Base-by-base conservation (phyloP, 2,329 filamentous ascomycete species). In the Elsinoe ampelina region DNA sequence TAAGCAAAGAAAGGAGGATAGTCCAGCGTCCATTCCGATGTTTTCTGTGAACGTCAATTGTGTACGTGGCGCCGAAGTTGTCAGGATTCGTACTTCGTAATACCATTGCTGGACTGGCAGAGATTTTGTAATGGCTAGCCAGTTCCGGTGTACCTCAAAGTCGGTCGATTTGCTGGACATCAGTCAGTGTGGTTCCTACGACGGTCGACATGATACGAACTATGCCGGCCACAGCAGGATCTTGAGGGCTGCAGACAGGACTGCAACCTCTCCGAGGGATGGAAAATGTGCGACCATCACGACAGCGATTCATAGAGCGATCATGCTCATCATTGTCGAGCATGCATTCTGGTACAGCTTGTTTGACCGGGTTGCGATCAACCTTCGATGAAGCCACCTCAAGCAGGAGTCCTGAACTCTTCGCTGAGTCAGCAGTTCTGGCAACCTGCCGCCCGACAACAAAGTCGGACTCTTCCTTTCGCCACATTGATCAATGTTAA, bases 21-120 rank as follows among this genome's bases (percentile, higher is more conserved):
- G 75, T 98, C 93, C 67, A 98, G 85, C 0, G 93, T 98, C 93
- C 93, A 98, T 89, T 97, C 89, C 58, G 93, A 98, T 1, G 91
- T 95, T 74, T 91, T 86, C 78, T 85, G 63, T 4, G 5, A 6
- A 1, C 26, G 35, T 66, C 60, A 65, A 60, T 54, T 8, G 2
- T 22, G 3, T 11, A 3, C 3, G 39, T 48, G 20, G 30, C 12
- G 20, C 32, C 5, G 61, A 13, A 22, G 7, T 10, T 17, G 15
- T 17, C n/a, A 30, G 8, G 1, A 11, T 41, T 58, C 69, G 59
- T 68, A 84, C 82, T 74, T 98, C 93, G 68, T 86, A 91, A 73
- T 98, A 98, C 93, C 93, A 98, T 63, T 95, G 79, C 71, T 87
- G 83, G 52, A 91, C 73, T 2, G 92, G 88, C 17, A 97, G 79